phyloP scores from a whole-genome alignment of 177 flowering plant species.

The Vitis hybrid region DNA sequence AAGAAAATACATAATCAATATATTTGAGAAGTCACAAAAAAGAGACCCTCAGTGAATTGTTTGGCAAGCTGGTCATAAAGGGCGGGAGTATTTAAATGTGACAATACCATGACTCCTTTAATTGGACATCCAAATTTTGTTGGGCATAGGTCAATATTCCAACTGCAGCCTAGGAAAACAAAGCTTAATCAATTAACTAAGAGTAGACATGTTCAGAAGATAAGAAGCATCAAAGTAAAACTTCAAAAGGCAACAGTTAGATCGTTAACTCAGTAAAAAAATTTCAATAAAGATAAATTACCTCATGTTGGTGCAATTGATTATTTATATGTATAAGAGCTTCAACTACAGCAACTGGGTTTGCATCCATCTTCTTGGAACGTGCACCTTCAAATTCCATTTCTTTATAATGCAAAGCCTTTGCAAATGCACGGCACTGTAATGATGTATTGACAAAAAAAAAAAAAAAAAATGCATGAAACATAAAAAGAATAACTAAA shows the following conservation, averaged over 20 bases:
- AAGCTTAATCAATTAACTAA: background rate
- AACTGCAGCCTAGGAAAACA: slow-evolving; percentile 77
- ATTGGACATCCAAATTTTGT: slow-evolving; percentile 82
- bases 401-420: slow-evolving; percentile 98
- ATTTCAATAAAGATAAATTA: slow-evolving; percentile 16
- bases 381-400: slow-evolving; percentile 98
- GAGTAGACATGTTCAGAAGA: background rate
- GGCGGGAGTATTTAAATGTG: background rate
- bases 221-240: background rate
- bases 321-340: slow-evolving; percentile 96
- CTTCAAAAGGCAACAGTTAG: background rate
- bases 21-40: background rate
- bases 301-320: slow-evolving; percentile 99
- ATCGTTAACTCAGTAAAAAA: background rate
- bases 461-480: slow-evolving; percentile 2
- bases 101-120: slow-evolving; percentile 94
- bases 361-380: slow-evolving; percentile 87
- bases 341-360: slow-evolving; percentile 96
- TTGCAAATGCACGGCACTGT: slow-evolving; percentile 98
- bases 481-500: background rate
- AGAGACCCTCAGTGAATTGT: background rate
- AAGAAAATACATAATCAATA: background rate
- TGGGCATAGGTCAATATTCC: slow-evolving; percentile 98
- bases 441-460: slow-evolving; percentile 10
- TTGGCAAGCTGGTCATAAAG: background rate